Base-by-base conservation (phyloP, 257 asterid genomes). In the Jaltomata sinuosa region DNA sequence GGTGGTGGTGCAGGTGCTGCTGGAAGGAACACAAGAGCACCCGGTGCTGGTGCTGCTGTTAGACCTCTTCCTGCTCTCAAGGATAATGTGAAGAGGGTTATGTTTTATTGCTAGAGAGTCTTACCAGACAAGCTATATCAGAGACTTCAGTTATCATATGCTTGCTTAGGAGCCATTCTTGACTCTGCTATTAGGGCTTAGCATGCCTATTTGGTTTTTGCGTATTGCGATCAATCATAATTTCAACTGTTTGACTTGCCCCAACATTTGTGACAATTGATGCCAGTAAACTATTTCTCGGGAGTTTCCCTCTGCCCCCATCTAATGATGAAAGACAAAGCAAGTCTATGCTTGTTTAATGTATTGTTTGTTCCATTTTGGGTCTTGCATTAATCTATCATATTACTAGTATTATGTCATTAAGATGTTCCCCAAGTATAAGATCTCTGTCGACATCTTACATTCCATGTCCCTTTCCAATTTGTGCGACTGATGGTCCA, bases 11-110 rank as follows among this genome's bases (percentile, higher is more conserved):
- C 84, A 78, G 88, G 81, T 9, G 32, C 88, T 8, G 90, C 97
- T 79, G 90, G 72, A 9, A 91, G 98, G 91, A 86, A 86, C 67
- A 89, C 93, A 0, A 89, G 97, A 38, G 87, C 83, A 68, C 94
- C 92, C 0, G 94, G 93, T 21, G 84, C 89, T 6, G 88, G 57
- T 88, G 89, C 90, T 55, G 94, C 93, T 49, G 99, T 96, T 81
- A 92, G 93, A 85, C 98, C 99, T 2, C 94, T 96, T 19, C 99
- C 99, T 19, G 96, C 94, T 84, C 96, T 96, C 10, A 92, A 92
- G 84, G 99, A 96, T 57, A 96, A 92, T 14, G 99, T 96, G 55
- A 96, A 96, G 87, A 91, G 93, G 87, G 98, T 92, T 0, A 96
- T 96, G 99, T 96, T 96, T 65, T 96, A 96, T 82, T 96, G 99